Conservation (phyloP, 129 eudicot species). For the Centaurea solstitialis region DNA sequence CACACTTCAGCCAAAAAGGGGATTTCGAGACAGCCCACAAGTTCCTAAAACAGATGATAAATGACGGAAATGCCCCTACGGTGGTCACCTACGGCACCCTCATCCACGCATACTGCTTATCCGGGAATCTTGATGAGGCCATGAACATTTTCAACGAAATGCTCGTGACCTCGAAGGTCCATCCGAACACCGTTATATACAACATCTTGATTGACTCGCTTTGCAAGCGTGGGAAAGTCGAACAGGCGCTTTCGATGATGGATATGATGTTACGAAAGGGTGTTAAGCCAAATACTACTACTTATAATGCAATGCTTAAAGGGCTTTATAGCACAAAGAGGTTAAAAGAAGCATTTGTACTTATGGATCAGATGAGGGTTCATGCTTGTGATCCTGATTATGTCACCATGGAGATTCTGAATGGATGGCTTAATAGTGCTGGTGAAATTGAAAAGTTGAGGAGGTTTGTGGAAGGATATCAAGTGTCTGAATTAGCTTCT, state of each 20-base stretch:
- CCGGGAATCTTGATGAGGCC: slow-evolving; percentile 61
- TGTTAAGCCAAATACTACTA: slow-evolving; percentile 62
- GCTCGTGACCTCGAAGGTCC: slow-evolving; percentile 40
- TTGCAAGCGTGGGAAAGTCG: slow-evolving; percentile 59
- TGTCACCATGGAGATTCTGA: slow-evolving; percentile 75
- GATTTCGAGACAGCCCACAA: slow-evolving; percentile 58
- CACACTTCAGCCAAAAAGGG: slow-evolving; percentile 56
- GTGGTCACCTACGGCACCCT: slow-evolving; percentile 81
- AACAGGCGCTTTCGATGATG: slow-evolving; percentile 60
- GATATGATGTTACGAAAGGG: slow-evolving; percentile 61
- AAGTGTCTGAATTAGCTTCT: slow-evolving; percentile 37
- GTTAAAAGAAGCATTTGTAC: slow-evolving; percentile 51
- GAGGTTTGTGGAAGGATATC: slow-evolving; percentile 52
- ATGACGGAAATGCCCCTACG: slow-evolving; percentile 58
- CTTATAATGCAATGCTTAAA: slow-evolving; percentile 80
- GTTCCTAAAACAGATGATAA: slow-evolving; percentile 60
- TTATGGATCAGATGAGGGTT: slow-evolving; percentile 75
- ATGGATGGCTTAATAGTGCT: slow-evolving; percentile 67
- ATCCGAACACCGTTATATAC: slow-evolving; percentile 72
- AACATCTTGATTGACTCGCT: slow-evolving; percentile 63
- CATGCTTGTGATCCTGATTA: slow-evolving; percentile 75
- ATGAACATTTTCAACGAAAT: slow-evolving; percentile 60
- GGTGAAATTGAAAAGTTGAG: slow-evolving; percentile 62
- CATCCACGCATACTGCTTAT: slow-evolving; percentile 67
- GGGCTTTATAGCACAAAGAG: slow-evolving; percentile 61